Evolutionary conservation across 768 basidiomycete genomes (phyloP).

Genomic region (Termitomyces sp.): DNA sequence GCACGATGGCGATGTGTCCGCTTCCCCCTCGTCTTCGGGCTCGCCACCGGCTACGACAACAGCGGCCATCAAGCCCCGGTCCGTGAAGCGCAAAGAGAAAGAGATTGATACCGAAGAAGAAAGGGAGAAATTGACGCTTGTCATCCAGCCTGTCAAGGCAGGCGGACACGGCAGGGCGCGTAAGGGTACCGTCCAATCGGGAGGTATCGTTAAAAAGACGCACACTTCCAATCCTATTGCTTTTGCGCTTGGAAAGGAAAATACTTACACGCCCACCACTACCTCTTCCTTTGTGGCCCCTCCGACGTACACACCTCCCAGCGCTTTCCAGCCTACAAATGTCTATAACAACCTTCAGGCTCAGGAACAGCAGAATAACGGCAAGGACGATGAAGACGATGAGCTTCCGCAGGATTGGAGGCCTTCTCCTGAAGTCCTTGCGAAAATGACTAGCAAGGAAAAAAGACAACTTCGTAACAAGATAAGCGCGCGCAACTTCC

Average conservation of each 20-base stretch:
- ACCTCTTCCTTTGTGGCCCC: conserved; percentile 6
- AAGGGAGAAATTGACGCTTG: conserved; percentile 36
- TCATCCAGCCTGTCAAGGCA: conserved; percentile 51
- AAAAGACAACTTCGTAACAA: conserved; percentile 96
- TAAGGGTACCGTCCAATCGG: conserved; percentile 68
- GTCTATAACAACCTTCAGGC: conserved; percentile 2
- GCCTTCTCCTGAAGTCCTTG: conserved; percentile 88
- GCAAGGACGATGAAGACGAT: conserved; percentile 42
- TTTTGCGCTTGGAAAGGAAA: conserved; percentile 23
- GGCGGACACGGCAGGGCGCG: conserved; percentile 60
- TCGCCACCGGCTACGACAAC: conserved; percentile 11
- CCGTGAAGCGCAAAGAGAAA: conserved; percentile 7
- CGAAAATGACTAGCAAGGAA: conserved; percentile 93
- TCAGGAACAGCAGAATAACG: conserved; percentile 10
- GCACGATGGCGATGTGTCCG: conserved; percentile 14
- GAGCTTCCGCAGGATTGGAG: conserved; percentile 77
- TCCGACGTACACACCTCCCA: conserved; percentile 15
- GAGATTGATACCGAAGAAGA: conserved; percentile 23
- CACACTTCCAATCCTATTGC: conserved; percentile 19
- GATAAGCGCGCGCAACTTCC: conserved; percentile 92
- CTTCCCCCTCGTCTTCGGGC: conserved; percentile 10
- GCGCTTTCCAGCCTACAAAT: conserved; percentile 14
- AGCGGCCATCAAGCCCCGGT: conserved; percentile 5
- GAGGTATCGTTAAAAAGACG: conserved; percentile 67
- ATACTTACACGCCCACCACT: conserved; percentile 26